These are phyloP conservation scores for Aspergillus transmontanensis DNA, from an alignment of 2,329 filamentous ascomycete genomes.

Conservation along the genomic window DNA sequence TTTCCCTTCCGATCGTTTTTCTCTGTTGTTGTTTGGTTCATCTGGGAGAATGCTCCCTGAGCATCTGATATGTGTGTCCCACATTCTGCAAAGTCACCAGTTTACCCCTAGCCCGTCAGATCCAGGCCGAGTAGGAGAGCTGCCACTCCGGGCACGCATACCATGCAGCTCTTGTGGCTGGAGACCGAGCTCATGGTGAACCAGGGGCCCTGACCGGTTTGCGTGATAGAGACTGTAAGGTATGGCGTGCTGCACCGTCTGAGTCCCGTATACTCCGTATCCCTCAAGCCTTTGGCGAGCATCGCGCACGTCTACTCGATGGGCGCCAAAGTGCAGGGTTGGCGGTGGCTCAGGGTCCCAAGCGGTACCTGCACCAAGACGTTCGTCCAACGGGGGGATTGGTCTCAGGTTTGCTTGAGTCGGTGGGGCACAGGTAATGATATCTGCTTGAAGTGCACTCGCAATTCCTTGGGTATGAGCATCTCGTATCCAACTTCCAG, in stretches of 20 bases:
- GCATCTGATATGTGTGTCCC: not conserved
- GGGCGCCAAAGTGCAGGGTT: constrained; percentile 28
- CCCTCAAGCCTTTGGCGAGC: constrained; percentile 29
- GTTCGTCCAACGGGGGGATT: constrained; percentile 25
- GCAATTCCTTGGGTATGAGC: not conserved
- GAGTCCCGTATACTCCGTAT: constrained; percentile 17
- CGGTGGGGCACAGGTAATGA: constrained; percentile 17
- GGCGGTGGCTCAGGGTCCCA: constrained; percentile 21
- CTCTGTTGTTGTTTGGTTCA: not conserved
- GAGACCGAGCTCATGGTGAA: constrained; percentile 24
- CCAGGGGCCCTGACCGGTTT: constrained; percentile 32
- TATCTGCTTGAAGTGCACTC: constrained; percentile 24
- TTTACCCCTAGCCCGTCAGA: constrained; percentile 26
- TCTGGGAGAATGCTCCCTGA: not conserved
- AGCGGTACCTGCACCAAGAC: constrained; percentile 16
- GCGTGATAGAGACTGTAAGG: constrained; percentile 31
- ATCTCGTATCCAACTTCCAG: constrained; percentile 27
- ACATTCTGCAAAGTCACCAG: constrained; percentile 5
- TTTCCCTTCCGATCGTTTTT: not conserved
- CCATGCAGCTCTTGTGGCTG: constrained; percentile 23
- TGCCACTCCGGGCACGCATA: constrained; percentile 33
- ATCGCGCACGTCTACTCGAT: constrained; percentile 35
- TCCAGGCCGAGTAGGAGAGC: constrained; percentile 32
- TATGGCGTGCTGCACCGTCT: constrained; percentile 15
- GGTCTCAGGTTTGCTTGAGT: constrained; percentile 11